Evolutionary conservation across 768 basidiomycete genomes (phyloP).

Genomic region (Galerina marginata): DNA sequence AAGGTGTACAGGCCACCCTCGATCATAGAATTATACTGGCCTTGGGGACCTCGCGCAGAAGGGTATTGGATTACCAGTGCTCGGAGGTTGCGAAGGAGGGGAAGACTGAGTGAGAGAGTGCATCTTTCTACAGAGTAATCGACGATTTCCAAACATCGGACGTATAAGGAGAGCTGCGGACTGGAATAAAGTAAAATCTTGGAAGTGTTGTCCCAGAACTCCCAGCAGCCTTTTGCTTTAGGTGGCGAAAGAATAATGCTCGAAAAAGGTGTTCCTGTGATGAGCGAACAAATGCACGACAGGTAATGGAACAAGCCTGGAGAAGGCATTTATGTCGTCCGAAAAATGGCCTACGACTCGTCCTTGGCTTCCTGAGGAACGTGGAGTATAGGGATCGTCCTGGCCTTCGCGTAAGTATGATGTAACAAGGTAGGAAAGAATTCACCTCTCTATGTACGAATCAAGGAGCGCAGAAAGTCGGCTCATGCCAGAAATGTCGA

Average conservation of each 20-base stretch:
- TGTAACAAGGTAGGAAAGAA: not conserved
- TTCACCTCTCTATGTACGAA: not conserved
- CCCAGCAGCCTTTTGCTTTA: not conserved
- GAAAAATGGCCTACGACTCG: constrained; percentile 5
- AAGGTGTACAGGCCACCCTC: too few relatives aligned
- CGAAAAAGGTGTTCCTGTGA: constrained; percentile 13
- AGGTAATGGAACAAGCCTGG: constrained; percentile 8
- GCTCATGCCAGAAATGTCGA: too few relatives aligned
- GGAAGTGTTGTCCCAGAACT: not conserved
- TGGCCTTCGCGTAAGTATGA: too few relatives aligned
- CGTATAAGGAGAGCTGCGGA: not conserved
- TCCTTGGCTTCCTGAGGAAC: constrained; percentile 7
- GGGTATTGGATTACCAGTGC: constrained; percentile 1
- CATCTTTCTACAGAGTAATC: not conserved
- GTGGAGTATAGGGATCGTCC: too few relatives aligned
- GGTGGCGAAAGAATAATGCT: not conserved
- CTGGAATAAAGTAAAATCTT: too few relatives aligned
- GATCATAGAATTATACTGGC: not conserved
- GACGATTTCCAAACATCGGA: not conserved
- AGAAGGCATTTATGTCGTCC: constrained; percentile 6
- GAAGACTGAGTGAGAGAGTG: not conserved
- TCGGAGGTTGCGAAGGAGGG: constrained; percentile 6
- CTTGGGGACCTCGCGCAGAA: not conserved
- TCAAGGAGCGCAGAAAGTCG: too few relatives aligned
- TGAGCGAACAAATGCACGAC: not conserved